Base-by-base conservation (phyloP, 2,329 filamentous ascomycete genomes). In the Pestalotiopsis sp. region DNA sequence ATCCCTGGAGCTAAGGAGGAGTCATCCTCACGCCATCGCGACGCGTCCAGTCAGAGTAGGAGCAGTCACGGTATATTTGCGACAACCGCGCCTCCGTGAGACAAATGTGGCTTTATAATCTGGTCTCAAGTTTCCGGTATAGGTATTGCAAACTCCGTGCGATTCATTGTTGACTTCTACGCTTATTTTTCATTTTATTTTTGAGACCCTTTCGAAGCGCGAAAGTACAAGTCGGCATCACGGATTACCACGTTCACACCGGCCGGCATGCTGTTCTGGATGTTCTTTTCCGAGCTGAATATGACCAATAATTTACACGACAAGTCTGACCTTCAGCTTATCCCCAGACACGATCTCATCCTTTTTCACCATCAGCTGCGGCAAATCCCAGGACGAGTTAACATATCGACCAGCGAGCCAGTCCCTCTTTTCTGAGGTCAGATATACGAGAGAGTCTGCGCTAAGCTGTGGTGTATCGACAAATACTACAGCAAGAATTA, bases 331-430 rank as follows among this genome's bases (percentile, higher is more conserved):
- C 67, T 76, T 77, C 9, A 77, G 38, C 66, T 77, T 77, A 36
- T 75, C 73, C 1, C 71, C 73, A 38, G 75, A 69, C 1, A 77
- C 71, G 31, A 78, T 78, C 52, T 78, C 75, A 13, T 76, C 74
- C 63, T 71, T 68, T 72, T 75, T 75, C 4, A n/a, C 67, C 74
- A 77, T 70, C 7, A 79, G 71, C 71, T 80, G 75, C 1, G 80
- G 80, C 6, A 83, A 72, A 69, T 81, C 79, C 81, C 81, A 83
- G 3, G 76, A 77, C 66, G 80, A 77, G 64, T 78, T 80, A 31
- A 82, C 73, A 70, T 82, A 82, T 27, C 80, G 77, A 66, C 81
- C 78, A 14, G 71, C 74, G 5, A 79, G 72, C 78, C 78, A 79
- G 6, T 75, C 73, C 57, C 76, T 71, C 61, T 72, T 75, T 68